phyloP scores from a whole-genome alignment of 768 basidiomycete species.

The Cystofilobasidium macerans region DNA sequence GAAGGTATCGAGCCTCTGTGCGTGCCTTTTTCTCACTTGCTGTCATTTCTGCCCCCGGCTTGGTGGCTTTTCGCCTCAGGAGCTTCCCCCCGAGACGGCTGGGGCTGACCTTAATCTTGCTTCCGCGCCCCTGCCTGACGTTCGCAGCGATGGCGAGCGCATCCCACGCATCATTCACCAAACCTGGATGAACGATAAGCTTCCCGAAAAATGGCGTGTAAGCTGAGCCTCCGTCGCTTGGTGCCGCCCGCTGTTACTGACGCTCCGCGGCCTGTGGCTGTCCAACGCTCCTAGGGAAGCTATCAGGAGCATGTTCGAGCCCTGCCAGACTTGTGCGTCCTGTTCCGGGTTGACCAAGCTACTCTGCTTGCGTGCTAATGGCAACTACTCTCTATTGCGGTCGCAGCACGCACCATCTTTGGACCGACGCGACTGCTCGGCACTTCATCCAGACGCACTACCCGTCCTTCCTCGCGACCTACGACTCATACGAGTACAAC shows the following conservation, averaged over 20 bases:
- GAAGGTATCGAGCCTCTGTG: slow-evolving; percentile 34
- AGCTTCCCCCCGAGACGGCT: no score
- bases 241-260: neutral
- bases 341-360: neutral
- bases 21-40: slow-evolving; percentile 17
- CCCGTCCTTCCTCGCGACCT: slow-evolving; percentile 85
- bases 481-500: slow-evolving; percentile 76
- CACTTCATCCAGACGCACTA: slow-evolving; percentile 81
- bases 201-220: slow-evolving; percentile 67
- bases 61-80: no score
- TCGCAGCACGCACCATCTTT: slow-evolving; percentile 81
- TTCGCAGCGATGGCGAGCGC: slow-evolving; percentile 53
- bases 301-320: slow-evolving; percentile 77
- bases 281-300: slow-evolving; percentile 40
- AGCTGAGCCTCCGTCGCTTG: slow-evolving; percentile 1
- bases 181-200: slow-evolving; percentile 87
- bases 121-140: neutral
- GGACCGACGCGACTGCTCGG: slow-evolving; percentile 86
- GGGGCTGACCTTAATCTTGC: neutral
- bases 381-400: slow-evolving; percentile 27
- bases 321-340: slow-evolving; percentile 89
- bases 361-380: slow-evolving; percentile 13
- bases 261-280: neutral
- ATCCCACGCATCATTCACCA: slow-evolving; percentile 92
- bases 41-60: no score